Percentiles rank a stretch among this genome's conserved stretches.
These are phyloP conservation scores for Lactarius sp. DNA, from an alignment of 768 basidiomycete species.

Conservation along the genomic window DNA sequence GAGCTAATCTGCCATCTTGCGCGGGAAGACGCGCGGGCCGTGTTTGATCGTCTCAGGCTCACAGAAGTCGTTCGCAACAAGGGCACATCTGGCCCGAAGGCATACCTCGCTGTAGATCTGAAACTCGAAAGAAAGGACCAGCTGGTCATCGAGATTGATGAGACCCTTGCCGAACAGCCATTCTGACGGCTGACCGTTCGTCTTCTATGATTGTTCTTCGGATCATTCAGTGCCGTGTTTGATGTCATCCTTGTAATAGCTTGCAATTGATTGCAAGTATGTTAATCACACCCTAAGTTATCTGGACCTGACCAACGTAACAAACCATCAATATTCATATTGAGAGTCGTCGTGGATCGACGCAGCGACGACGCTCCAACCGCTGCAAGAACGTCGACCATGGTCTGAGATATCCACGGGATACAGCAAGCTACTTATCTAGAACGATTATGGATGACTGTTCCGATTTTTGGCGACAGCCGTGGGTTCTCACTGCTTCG, in stretches of 20 bases:
- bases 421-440: too few relatives aligned
- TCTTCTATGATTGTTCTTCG: neutral
- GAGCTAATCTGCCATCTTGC: constrained; percentile 46
- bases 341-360: too few relatives aligned
- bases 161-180: constrained; percentile 53
- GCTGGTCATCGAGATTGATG: constrained; percentile 46
- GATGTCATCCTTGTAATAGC: neutral
- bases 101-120: constrained; percentile 51
- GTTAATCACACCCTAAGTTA: too few relatives aligned
- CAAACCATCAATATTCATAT: too few relatives aligned
- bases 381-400: too few relatives aligned
- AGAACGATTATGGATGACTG: too few relatives aligned
- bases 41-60: constrained; percentile 42
- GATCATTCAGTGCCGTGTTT: neutral
- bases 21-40: constrained; percentile 32
- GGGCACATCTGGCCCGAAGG: constrained; percentile 44
- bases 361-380: too few relatives aligned
- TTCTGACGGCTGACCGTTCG: constrained; percentile 34
- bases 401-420: too few relatives aligned
- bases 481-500: too few relatives aligned
- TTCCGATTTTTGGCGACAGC: too few relatives aligned
- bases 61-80: constrained; percentile 37
- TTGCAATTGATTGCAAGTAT: neutral
- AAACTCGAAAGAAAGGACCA: constrained; percentile 44
- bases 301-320: too few relatives aligned